Percentiles rank a stretch among this genome's conserved stretches.
These are phyloP conservation scores for Colletotrichum chrysophilum DNA, from an alignment of 2,329 filamentous ascomycete species.

Conservation along the genomic window DNA sequence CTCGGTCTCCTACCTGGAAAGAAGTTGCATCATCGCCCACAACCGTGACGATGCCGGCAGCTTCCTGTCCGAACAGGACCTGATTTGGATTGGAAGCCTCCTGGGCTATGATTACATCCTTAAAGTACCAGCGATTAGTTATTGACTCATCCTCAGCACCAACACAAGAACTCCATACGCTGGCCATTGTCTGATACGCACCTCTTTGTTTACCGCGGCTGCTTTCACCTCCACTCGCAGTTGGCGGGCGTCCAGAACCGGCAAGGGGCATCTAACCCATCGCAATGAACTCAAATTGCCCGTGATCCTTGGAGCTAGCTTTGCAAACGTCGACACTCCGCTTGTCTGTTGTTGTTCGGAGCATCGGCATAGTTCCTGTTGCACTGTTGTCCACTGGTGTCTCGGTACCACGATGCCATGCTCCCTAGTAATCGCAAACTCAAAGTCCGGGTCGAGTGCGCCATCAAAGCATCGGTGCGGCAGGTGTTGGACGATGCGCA, in stretches of 20 bases:
- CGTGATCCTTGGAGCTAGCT: background rate
- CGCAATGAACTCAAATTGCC: background rate
- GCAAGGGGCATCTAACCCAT: background rate
- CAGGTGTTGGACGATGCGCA: background rate
- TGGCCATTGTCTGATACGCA: background rate
- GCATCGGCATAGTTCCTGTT: background rate
- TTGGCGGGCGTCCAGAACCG: background rate
- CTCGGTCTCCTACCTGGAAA: background rate
- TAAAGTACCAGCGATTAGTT: background rate
- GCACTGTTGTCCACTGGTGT: background rate
- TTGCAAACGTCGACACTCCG: background rate
- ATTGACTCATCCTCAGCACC: background rate
- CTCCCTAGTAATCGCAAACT: background rate
- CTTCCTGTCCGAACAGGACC: background rate
- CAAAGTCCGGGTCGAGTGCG: background rate
- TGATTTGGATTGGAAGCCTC: background rate
- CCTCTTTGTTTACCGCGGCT: background rate
- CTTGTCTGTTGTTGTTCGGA: background rate
- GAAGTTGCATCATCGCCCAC: background rate
- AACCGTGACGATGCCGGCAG: background rate
- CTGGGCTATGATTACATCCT: background rate
- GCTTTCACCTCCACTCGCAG: background rate
- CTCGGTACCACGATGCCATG: background rate
- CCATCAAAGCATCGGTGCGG: background rate
- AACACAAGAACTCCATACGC: accelerated